Evolutionary conservation across 2,329 filamentous ascomycete genomes (phyloP).

Genomic region (Colletotrichum sublineola): DNA sequence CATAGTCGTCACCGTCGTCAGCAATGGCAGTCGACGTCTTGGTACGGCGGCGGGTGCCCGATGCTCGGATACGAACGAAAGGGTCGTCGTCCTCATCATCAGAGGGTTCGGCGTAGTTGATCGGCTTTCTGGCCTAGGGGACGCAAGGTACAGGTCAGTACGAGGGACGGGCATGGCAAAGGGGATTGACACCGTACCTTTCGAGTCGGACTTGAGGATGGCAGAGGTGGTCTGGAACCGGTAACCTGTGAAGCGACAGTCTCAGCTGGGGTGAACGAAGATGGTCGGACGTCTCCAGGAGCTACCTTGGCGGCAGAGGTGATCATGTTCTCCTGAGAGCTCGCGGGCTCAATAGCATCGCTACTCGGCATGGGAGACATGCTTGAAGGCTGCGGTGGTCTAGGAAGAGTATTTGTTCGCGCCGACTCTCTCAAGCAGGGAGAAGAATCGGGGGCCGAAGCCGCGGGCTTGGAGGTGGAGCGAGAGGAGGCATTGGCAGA

Average conservation of each 20-base stretch:
- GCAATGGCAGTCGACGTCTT: constrained; percentile 71
- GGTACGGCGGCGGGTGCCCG: constrained; percentile 55
- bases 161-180: background rate
- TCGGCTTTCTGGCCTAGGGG: constrained; percentile 64
- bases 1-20: constrained; percentile 78
- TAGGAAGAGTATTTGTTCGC: constrained; percentile 59
- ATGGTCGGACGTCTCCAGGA: constrained; percentile 63
- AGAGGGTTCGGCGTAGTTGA: constrained; percentile 89
- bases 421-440: constrained; percentile 58
- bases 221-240: constrained; percentile 56
- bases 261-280: constrained; percentile 59
- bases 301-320: constrained; percentile 63
- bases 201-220: constrained; percentile 79
- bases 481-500: constrained; percentile 51
- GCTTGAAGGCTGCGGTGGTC: constrained; percentile 56
- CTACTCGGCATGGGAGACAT: constrained; percentile 86
- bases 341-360: constrained; percentile 76
- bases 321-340: constrained; percentile 75
- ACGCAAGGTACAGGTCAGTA: constrained; percentile 4
- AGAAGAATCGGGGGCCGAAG: constrained; percentile 51
- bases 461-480: constrained; percentile 50
- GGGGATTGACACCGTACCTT: constrained; percentile 69
- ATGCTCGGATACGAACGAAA: constrained; percentile 63
- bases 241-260: constrained; percentile 56
- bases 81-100: constrained; percentile 85